These are phyloP conservation scores for Dactylellina leptospora DNA, from an alignment of 2,329 filamentous ascomycete species.

Conservation along the genomic window DNA sequence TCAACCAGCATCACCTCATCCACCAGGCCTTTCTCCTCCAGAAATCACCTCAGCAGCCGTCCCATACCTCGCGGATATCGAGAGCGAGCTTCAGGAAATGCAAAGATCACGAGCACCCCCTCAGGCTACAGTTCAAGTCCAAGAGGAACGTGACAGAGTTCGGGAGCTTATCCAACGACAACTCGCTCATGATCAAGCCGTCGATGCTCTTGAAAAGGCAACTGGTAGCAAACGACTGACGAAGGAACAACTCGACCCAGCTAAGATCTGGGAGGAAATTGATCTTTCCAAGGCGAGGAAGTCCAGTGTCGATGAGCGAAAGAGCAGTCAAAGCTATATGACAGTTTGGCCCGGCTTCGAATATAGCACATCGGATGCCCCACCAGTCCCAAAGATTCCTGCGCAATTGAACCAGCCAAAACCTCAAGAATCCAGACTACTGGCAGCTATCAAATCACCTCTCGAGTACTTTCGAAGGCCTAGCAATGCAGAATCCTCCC, in stretches of 20 bases:
- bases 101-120: slow-evolving; percentile 13
- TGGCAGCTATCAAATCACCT: slow-evolving; percentile 12
- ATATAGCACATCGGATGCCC: slow-evolving; percentile 3
- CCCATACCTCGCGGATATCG: slow-evolving; percentile 39
- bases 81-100: slow-evolving; percentile 36
- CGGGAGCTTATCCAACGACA: slow-evolving; percentile 48
- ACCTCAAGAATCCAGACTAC: slow-evolving; percentile 6
- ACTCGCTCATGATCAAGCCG: slow-evolving; percentile 43
- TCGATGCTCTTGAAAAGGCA: slow-evolving; percentile 39
- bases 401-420: slow-evolving; percentile 1
- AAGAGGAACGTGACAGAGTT: slow-evolving; percentile 44
- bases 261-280: slow-evolving; percentile 50
- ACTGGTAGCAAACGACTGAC: slow-evolving; percentile 48
- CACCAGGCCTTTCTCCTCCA: slow-evolving; percentile 35
- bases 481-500: not conserved
- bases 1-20: slow-evolving; percentile 25
- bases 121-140: slow-evolving; percentile 13
- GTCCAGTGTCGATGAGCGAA: slow-evolving; percentile 13
- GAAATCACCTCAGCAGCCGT: slow-evolving; percentile 42
- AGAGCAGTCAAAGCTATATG: slow-evolving; percentile 20
- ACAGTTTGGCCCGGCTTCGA: slow-evolving; percentile 35
- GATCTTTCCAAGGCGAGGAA: slow-evolving; percentile 28
- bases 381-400: slow-evolving; percentile 42
- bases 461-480: not conserved
- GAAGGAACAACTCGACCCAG: slow-evolving; percentile 27